These are phyloP conservation scores for Hordeum pubiflorum DNA, from an alignment of 202 grass and related monocot species.

Conservation along the genomic window DNA sequence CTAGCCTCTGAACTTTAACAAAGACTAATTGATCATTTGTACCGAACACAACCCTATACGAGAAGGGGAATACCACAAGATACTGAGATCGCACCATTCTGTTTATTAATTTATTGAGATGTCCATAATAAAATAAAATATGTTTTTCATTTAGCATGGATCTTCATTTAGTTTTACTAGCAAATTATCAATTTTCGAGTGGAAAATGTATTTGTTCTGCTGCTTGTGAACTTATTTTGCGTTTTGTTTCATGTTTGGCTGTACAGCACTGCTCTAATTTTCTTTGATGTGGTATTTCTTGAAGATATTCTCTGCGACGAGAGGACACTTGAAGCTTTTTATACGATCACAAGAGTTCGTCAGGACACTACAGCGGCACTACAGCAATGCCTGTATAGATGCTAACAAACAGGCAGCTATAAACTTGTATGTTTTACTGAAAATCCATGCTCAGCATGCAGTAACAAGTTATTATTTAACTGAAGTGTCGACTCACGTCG, in stretches of 20 bases:
- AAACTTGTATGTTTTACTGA: slow-evolving; percentile 71
- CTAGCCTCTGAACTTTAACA: neutral
- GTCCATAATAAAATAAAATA: neutral
- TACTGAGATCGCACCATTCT: neutral
- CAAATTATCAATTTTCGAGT: neutral
- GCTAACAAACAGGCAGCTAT: slow-evolving; percentile 88
- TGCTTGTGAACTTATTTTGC: neutral
- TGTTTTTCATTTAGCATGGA: neutral
- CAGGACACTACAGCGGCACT: slow-evolving; percentile 87
- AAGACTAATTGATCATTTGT: slow-evolving; percentile 13
- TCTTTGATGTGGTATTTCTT: slow-evolving; percentile 27
- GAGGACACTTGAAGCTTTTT: slow-evolving; percentile 67
- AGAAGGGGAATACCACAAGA: neutral
- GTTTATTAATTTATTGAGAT: neutral
- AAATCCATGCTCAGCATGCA: slow-evolving; percentile 1
- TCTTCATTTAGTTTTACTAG: slow-evolving; percentile 10
- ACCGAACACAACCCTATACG: neutral
- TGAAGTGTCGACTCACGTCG: neutral
- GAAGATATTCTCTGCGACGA: slow-evolving; percentile 95
- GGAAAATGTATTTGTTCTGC: neutral
- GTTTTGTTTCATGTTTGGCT: slow-evolving; percentile 11
- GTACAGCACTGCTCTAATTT: slow-evolving; percentile 20
- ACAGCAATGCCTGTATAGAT: slow-evolving; percentile 91
- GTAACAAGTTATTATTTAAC: neutral
- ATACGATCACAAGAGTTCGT: slow-evolving; percentile 81